Evolutionary conservation across 2,329 filamentous ascomycete species (phyloP).

Genomic region (Neoascochyta sp.): DNA sequence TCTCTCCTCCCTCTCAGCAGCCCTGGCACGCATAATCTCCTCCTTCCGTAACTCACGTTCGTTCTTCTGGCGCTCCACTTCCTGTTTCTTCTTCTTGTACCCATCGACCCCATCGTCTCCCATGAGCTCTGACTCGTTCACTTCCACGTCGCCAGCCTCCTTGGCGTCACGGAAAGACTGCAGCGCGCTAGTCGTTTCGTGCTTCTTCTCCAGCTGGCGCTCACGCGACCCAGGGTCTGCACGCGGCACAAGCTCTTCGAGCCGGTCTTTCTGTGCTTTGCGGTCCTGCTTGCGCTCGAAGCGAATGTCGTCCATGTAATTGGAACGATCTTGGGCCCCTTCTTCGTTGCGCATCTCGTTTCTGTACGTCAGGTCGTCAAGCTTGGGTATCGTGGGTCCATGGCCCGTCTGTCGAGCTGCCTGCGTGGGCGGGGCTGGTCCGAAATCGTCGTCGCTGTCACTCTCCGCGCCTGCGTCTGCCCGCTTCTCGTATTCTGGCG

Average conservation of each 20-base stretch:
- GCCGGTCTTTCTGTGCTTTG: slow-evolving; percentile 62
- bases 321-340: slow-evolving; percentile 49
- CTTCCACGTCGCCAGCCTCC: slow-evolving; percentile 61
- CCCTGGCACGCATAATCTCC: slow-evolving; percentile 70
- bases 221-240: slow-evolving; percentile 81
- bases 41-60: slow-evolving; percentile 80
- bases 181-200: slow-evolving; percentile 68
- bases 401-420: slow-evolving; percentile 24
- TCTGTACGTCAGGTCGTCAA: slow-evolving; percentile 68
- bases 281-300: slow-evolving; percentile 63
- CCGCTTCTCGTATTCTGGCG: slow-evolving; percentile 14
- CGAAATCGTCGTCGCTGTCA: slow-evolving; percentile 50
- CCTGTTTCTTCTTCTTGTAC: slow-evolving; percentile 63
- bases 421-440: slow-evolving; percentile 49
- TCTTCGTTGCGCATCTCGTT: slow-evolving; percentile 56
- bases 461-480: slow-evolving; percentile 11
- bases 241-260: slow-evolving; percentile 79
- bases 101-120: slow-evolving; percentile 64
- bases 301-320: slow-evolving; percentile 52
- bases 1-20: slow-evolving; percentile 76
- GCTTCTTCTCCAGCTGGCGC: slow-evolving; percentile 80
- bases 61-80: slow-evolving; percentile 68
- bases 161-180: slow-evolving; percentile 65
- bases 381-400: slow-evolving; percentile 64
- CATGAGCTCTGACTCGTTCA: slow-evolving; percentile 74